Percentiles rank a stretch among this genome's conserved stretches.
These are phyloP conservation scores for Coemansia erecta DNA, from an alignment of 192 early-diverging fungal genomes.

Conservation along the genomic window DNA sequence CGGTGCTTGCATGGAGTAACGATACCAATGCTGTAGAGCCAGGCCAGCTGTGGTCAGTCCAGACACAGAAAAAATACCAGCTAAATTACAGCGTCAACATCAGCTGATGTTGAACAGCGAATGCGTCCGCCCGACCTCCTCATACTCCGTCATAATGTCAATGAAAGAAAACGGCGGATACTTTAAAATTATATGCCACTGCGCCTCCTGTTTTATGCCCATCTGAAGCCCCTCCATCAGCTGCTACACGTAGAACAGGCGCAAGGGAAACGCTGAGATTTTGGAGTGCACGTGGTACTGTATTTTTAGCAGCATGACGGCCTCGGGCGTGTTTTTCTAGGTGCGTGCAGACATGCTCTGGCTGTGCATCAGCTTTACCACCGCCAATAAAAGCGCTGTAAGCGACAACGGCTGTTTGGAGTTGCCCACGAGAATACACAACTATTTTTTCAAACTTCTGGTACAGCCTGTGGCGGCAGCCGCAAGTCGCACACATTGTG, in stretches of 20 bases:
- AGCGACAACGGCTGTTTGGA: constrained; percentile 93
- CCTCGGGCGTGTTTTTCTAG: constrained; percentile 62
- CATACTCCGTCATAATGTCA: no score
- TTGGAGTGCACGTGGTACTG: constrained; percentile 98
- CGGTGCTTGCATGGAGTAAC: no score
- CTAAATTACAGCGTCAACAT: no score
- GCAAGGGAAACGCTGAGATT: constrained; percentile 79
- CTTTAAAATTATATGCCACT: constrained; percentile 63
- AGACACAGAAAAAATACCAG: no score
- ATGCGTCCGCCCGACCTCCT: no score
- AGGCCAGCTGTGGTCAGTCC: no score
- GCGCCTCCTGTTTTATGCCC: constrained; percentile 57
- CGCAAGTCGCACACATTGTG: no score
- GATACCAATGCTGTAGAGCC: no score
- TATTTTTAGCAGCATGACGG: constrained; percentile 80
- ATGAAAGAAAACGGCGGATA: constrained; percentile 81
- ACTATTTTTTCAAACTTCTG: background rate
- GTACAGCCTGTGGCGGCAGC: background rate
- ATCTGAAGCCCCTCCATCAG: constrained; percentile 77
- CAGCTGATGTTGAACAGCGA: no score
- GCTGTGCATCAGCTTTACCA: constrained; percentile 72
- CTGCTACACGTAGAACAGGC: constrained; percentile 73
- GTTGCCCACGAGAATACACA: constrained; percentile 92
- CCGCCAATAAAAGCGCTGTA: constrained; percentile 76
- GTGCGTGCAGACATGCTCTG: constrained; percentile 87